phyloP scores from a whole-genome alignment of 495 filamentous ascomycete species.

The Penicillium turbatum region DNA sequence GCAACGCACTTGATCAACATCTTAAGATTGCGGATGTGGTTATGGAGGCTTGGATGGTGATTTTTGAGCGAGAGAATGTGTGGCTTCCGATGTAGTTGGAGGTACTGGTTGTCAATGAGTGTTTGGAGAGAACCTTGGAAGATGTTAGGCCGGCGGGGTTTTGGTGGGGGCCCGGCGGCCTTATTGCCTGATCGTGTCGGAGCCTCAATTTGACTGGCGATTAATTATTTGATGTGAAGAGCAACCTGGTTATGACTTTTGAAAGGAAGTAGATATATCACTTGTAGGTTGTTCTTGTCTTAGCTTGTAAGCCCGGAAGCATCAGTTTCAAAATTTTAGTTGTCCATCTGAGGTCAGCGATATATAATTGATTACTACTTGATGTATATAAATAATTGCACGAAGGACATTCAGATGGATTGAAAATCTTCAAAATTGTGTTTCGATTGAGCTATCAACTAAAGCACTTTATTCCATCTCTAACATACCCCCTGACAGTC shows the following conservation, averaged over 20 bases:
- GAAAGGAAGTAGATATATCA: background rate
- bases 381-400: no score
- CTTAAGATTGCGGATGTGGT: constrained; percentile 14
- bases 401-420: no score
- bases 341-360: background rate
- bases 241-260: background rate
- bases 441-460: no score
- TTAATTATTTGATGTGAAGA: background rate
- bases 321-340: background rate
- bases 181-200: constrained; percentile 27
- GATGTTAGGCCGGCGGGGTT: constrained; percentile 25
- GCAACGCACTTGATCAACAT: constrained; percentile 49
- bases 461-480: no score
- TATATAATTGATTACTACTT: background rate
- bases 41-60: background rate
- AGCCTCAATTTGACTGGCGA: constrained; percentile 5
- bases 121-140: constrained; percentile 23
- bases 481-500: background rate
- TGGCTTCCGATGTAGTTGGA: background rate
- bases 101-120: constrained; percentile 7
- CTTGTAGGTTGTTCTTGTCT: background rate
- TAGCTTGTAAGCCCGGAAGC: background rate
- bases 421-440: no score
- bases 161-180: constrained; percentile 26
- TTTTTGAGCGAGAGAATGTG: background rate